phyloP scores from a whole-genome alignment of 768 basidiomycete genomes.

The Neoboletus subvelutipes region DNA sequence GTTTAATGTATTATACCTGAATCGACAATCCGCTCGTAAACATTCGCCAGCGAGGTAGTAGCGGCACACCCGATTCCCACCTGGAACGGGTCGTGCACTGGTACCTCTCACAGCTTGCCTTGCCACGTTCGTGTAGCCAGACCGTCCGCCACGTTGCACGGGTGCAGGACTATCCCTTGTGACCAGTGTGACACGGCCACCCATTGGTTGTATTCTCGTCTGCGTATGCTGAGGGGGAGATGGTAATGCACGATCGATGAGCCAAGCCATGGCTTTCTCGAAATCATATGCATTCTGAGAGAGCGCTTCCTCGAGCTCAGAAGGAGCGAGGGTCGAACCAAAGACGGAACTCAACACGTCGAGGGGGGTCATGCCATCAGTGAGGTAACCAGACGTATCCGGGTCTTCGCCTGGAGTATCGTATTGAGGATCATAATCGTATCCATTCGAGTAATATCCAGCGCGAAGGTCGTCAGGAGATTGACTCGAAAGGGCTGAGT shows the following conservation, averaged over 20 bases:
- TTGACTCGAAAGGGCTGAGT: slow-evolving; percentile 51
- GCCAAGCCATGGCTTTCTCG: slow-evolving; percentile 92
- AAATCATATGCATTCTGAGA: slow-evolving; percentile 90
- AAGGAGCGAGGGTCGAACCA: slow-evolving; percentile 83
- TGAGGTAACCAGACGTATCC: slow-evolving; percentile 60
- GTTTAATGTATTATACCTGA: slow-evolving; percentile 62
- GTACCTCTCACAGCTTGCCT: slow-evolving; percentile 26
- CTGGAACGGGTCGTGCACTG: slow-evolving; percentile 38
- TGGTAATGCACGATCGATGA: slow-evolving; percentile 72
- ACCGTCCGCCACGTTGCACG: slow-evolving; percentile 43
- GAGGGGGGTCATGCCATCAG: slow-evolving; percentile 95
- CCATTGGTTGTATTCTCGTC: slow-evolving; percentile 57
- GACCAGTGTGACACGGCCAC: slow-evolving; percentile 66
- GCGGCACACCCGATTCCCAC: slow-evolving; percentile 79
- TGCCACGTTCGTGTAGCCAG: slow-evolving; percentile 30
- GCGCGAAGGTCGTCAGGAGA: slow-evolving; percentile 51
- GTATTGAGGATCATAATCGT: slow-evolving; percentile 34
- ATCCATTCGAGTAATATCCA: slow-evolving; percentile 30
- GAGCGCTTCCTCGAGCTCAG: slow-evolving; percentile 92
- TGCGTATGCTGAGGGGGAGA: slow-evolving; percentile 39
- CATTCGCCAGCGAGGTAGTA: slow-evolving; percentile 98
- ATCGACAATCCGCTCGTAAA: slow-evolving; percentile 92
- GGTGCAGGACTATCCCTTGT: slow-evolving; percentile 48
- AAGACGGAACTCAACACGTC: slow-evolving; percentile 95
- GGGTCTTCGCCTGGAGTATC: slow-evolving; percentile 41